Evolutionary conservation across 2,329 filamentous ascomycete species (phyloP).

Genomic region (Penicillium sp.): DNA sequence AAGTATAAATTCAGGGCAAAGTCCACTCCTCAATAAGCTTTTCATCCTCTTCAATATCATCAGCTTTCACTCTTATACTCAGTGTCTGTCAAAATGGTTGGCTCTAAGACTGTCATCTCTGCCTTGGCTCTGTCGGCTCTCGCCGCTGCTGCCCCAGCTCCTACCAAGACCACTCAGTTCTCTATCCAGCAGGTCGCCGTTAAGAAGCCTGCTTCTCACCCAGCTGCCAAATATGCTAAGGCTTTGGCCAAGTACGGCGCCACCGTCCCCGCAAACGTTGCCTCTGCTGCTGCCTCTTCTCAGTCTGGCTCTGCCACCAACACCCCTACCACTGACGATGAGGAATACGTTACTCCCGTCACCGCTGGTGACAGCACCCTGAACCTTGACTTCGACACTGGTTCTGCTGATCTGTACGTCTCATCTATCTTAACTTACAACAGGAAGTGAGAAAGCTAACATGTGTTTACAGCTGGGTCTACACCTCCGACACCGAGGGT

Average conservation of each 20-base stretch:
- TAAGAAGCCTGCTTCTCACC: conserved; percentile 1
- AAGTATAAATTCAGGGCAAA: neutral
- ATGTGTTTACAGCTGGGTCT: conserved; percentile 55
- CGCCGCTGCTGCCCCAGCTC: conserved; percentile 9
- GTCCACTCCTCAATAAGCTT: neutral
- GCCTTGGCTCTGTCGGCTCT: conserved; percentile 13
- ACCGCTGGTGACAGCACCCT: conserved; percentile 60
- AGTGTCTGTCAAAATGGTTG: conserved; percentile 12
- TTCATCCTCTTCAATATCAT: neutral
- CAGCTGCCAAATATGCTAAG: conserved; percentile 11
- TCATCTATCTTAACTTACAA: neutral
- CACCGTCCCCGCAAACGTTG: conserved; percentile 2
- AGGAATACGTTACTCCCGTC: conserved; percentile 60
- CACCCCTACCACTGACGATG: conserved; percentile 47
- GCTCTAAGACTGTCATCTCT: conserved; percentile 14
- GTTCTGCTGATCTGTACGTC: conserved; percentile 61
- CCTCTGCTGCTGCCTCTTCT: conserved; percentile 5
- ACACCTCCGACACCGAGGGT: conserved; percentile 55
- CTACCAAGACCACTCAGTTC: conserved; percentile 10
- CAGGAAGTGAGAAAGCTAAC: conserved; percentile 12
- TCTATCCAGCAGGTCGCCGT: conserved; percentile 13
- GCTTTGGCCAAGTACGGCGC: conserved; percentile 11
- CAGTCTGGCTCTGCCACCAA: conserved; percentile 28
- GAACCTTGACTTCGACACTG: conserved; percentile 69
- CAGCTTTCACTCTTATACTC: neutral